Conservation (phyloP, 306 rosid genomes). For the Sesbania bispinosa region DNA sequence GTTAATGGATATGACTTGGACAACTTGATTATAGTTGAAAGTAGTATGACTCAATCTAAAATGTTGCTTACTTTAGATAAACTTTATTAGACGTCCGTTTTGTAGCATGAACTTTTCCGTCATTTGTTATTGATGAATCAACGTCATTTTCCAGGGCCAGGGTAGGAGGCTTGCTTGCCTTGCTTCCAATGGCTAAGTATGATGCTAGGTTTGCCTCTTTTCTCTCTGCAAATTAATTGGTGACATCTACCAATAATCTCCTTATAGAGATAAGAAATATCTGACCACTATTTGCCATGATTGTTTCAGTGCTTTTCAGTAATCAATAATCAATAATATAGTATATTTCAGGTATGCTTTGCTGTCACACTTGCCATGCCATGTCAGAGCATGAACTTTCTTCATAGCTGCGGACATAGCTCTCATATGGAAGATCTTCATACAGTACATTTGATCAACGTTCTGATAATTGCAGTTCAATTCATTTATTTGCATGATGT, state of each 20-base stretch:
- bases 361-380: constrained; percentile 15
- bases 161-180: constrained; percentile 49
- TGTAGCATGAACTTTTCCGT: background rate
- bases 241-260: constrained; percentile 31
- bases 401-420: constrained; percentile 13
- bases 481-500: constrained; percentile 7
- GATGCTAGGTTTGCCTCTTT: constrained; percentile 42
- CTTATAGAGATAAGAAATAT: constrained; percentile 23
- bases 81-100: constrained; percentile 2
- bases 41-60: background rate
- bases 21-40: background rate
- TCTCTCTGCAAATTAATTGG: constrained; percentile 42
- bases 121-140: constrained; percentile 35
- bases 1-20: background rate
- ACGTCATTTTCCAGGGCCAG: constrained; percentile 53
- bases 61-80: constrained; percentile 6
- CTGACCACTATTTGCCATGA: constrained; percentile 24
- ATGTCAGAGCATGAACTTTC: constrained; percentile 26
- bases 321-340: constrained; percentile 9
- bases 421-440: constrained; percentile 27
- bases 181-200: constrained; percentile 51
- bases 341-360: constrained; percentile 33
- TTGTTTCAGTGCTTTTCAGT: constrained; percentile 1
- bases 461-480: constrained; percentile 12
- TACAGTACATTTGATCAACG: background rate